Evolutionary conservation across 2,329 filamentous ascomycete genomes (phyloP).

Genomic region (Graphilbum sp.): DNA sequence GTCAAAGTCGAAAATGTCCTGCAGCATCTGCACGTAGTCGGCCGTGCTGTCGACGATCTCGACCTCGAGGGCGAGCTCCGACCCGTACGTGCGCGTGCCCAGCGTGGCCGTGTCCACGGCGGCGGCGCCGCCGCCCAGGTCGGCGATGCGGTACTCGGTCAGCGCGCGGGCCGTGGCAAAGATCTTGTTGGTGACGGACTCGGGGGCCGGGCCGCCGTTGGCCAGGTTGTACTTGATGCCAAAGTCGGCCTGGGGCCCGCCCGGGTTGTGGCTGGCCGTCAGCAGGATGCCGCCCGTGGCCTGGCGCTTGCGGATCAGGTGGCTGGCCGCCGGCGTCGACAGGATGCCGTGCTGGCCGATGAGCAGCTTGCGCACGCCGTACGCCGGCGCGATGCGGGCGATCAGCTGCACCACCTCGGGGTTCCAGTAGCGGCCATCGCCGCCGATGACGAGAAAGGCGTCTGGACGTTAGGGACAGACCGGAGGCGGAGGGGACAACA

Average conservation of each 20-base stretch:
- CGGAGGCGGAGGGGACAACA: conserved; percentile 6
- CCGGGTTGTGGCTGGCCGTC: conserved; percentile 96
- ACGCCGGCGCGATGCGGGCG: conserved; percentile 90
- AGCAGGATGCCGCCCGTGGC: conserved; percentile 93
- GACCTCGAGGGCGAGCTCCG: conserved; percentile 79
- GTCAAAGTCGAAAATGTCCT: conserved; percentile 96
- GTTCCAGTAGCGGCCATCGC: conserved; percentile 95
- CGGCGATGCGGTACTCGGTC: conserved; percentile 79
- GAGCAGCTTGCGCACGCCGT: conserved; percentile 96
- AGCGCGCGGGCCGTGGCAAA: conserved; percentile 81
- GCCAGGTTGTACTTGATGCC: conserved; percentile 99
- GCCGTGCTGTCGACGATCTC: conserved; percentile 87
- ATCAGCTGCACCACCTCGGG: conserved; percentile 92
- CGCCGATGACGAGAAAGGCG: conserved; percentile 87
- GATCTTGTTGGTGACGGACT: conserved; percentile 96
- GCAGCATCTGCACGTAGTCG: conserved; percentile 90
- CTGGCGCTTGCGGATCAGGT: conserved; percentile 86
- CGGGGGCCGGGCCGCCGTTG: conserved; percentile 90
- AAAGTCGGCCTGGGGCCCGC: conserved; percentile 87
- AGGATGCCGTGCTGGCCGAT: conserved; percentile 94
- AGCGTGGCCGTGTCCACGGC: conserved; percentile 72
- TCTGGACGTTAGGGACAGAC: conserved; percentile 16
- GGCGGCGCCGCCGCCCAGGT: conserved; percentile 54
- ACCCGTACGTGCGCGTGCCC: conserved; percentile 69
- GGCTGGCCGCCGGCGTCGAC: conserved; percentile 88